Evolutionary conservation across 805 yeast genomes (phyloP).

Genomic region (Barnettozyma populi): DNA sequence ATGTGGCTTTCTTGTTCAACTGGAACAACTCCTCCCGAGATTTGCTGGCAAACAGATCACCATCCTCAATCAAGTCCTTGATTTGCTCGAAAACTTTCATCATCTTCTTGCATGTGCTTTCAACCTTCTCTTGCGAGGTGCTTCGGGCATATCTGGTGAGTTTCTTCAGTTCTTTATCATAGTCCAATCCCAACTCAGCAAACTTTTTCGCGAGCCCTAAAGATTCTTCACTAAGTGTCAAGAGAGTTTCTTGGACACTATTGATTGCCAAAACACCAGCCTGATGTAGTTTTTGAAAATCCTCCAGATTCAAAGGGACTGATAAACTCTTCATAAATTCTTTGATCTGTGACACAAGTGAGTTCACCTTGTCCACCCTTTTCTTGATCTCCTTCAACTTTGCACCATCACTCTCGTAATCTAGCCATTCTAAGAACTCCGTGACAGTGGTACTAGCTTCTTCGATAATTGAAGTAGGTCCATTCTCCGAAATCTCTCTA

Average conservation of each 20-base stretch:
- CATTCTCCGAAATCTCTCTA: conserved; percentile 38
- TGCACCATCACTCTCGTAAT: conserved; percentile 58
- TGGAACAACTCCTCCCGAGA: conserved; percentile 29
- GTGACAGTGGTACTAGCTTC: conserved; percentile 33
- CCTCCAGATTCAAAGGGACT: conserved; percentile 42
- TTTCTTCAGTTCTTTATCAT: conserved; percentile 44
- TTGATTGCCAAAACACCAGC: conserved; percentile 38
- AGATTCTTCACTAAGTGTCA: conserved; percentile 42
- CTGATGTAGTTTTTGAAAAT: conserved; percentile 38
- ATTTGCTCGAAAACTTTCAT: conserved; percentile 26
- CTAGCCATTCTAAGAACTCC: conserved; percentile 71
- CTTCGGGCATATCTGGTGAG: conserved; percentile 30
- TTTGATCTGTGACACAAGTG: conserved; percentile 29
- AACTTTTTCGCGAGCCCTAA: conserved; percentile 37
- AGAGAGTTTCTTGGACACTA: conserved; percentile 38
- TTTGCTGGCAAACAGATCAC: conserved; percentile 11
- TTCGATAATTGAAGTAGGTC: conserved; percentile 36
- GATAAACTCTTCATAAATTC: conserved; percentile 36
- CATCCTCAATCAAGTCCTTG: conserved; percentile 23
- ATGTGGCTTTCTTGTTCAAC: conserved; percentile 25
- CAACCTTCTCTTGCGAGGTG: conserved; percentile 25
- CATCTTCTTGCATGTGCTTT: conserved; percentile 22
- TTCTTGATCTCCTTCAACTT: conserved; percentile 32
- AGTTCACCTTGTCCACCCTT: conserved; percentile 25
- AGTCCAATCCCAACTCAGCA: conserved; percentile 42